These are phyloP conservation scores for Sporothrix pallida DNA, from an alignment of 2,329 filamentous ascomycete species.

Conservation along the genomic window DNA sequence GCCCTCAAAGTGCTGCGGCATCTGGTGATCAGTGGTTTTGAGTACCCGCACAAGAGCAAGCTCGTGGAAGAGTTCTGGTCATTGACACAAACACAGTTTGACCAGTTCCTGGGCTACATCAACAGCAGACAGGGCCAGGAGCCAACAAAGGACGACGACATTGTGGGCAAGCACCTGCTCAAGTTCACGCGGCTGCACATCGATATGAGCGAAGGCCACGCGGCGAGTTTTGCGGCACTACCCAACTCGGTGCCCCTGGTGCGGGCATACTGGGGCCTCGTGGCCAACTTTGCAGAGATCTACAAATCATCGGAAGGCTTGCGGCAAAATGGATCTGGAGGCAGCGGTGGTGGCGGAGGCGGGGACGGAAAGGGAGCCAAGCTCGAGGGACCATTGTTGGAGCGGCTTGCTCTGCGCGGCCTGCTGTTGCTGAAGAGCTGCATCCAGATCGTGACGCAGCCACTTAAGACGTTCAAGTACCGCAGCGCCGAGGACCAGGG, in stretches of 20 bases:
- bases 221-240: constrained; percentile 81
- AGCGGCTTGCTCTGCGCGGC: constrained; percentile 82
- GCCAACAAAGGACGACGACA: not conserved
- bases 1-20: constrained; percentile 81
- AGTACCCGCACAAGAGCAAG: constrained; percentile 78
- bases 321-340: constrained; percentile 51
- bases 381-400: constrained; percentile 68
- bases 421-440: constrained; percentile 82
- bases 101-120: constrained; percentile 72
- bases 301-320: constrained; percentile 69
- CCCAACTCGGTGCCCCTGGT: constrained; percentile 79
- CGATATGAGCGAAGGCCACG: constrained; percentile 79
- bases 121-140: constrained; percentile 48
- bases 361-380: constrained; percentile 51
- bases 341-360: constrained; percentile 44
- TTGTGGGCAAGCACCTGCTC: constrained; percentile 83
- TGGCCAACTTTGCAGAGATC: constrained; percentile 75
- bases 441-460: constrained; percentile 82
- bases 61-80: constrained; percentile 82
- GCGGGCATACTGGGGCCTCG: constrained; percentile 83
- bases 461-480: constrained; percentile 82
- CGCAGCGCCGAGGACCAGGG: constrained; percentile 74
- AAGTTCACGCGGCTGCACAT: constrained; percentile 93
- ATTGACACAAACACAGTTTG: constrained; percentile 76
- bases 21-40: constrained; percentile 80